phyloP scores from a whole-genome alignment of 495 filamentous ascomycete genomes.

The Cryomyces minteri region DNA sequence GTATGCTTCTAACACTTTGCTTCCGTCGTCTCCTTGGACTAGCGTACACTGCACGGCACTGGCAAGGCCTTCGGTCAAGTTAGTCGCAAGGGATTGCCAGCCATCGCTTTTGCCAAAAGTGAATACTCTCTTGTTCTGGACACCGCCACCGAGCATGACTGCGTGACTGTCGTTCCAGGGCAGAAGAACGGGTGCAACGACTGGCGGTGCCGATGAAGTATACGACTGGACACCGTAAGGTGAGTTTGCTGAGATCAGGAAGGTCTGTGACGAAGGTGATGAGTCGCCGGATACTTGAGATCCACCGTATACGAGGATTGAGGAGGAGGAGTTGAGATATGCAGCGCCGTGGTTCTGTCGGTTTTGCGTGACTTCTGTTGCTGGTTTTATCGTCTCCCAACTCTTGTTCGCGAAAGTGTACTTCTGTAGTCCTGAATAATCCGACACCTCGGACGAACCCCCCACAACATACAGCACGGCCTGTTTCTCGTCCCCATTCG shows the following conservation, averaged over 20 bases:
- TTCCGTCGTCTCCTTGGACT: slow-evolving; percentile 52
- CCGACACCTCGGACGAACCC: slow-evolving; percentile 35
- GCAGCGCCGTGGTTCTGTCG: slow-evolving; percentile 55
- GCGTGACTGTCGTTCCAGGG: slow-evolving; percentile 57
- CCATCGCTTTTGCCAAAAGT: slow-evolving; percentile 34
- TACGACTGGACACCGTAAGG: slow-evolving; percentile 39
- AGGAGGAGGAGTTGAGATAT: slow-evolving; percentile 49
- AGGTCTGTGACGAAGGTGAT: slow-evolving; percentile 48
- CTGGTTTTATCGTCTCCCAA: slow-evolving; percentile 52
- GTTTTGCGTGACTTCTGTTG: slow-evolving; percentile 39
- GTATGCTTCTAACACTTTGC: slow-evolving; percentile 68
- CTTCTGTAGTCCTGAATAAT: slow-evolving; percentile 66
- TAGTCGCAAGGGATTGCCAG: slow-evolving; percentile 47
- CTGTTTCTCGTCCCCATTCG: slow-evolving; percentile 31
- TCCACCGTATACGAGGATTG: slow-evolving; percentile 72
- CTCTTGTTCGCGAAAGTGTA: slow-evolving; percentile 56
- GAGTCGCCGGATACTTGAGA: slow-evolving; percentile 23
- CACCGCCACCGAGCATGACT: slow-evolving; percentile 57
- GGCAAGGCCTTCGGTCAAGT: slow-evolving; percentile 36
- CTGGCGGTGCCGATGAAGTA: slow-evolving; percentile 35
- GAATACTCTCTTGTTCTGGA: slow-evolving; percentile 46
- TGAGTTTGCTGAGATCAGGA: slow-evolving; percentile 40
- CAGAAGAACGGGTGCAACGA: slow-evolving; percentile 50
- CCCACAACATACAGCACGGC: slow-evolving; percentile 74
- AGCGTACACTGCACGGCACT: slow-evolving; percentile 39